Conservation (phyloP, 2,329 filamentous ascomycete genomes). For the Penicillium expansum region DNA sequence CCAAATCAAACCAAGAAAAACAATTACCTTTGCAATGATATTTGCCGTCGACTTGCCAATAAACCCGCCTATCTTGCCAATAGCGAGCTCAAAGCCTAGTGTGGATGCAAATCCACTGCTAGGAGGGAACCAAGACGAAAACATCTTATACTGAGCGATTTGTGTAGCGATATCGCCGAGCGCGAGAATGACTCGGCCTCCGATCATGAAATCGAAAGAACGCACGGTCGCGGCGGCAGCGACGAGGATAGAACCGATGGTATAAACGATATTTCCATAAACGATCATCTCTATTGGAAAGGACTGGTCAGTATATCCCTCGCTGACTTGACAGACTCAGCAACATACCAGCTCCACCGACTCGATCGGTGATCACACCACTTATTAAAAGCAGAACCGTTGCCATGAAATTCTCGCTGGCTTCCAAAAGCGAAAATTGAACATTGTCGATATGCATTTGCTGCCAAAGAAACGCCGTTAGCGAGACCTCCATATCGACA, state of each 20-base stretch:
- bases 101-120: conserved; percentile 62
- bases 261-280: conserved; percentile 61
- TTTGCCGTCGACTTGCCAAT: conserved; percentile 61
- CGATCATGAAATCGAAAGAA: conserved; percentile 61
- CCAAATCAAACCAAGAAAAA: background rate
- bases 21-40: conserved; percentile 50
- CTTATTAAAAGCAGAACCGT: conserved; percentile 55
- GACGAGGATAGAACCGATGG: conserved; percentile 57
- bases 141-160: conserved; percentile 64
- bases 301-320: background rate
- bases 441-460: conserved; percentile 59
- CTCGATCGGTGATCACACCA: conserved; percentile 57
- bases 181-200: conserved; percentile 54
- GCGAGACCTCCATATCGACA: background rate
- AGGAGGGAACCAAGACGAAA: conserved; percentile 63
- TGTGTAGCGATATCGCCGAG: conserved; percentile 64
- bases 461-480: conserved; percentile 7
- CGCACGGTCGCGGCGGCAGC: conserved; percentile 57
- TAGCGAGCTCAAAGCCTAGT: conserved; percentile 58
- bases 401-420: conserved; percentile 62
- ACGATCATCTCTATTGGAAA: conserved; percentile 50
- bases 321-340: background rate
- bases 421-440: conserved; percentile 58
- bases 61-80: conserved; percentile 61
- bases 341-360: conserved; percentile 54